phyloP scores from a whole-genome alignment of 116 monocot genomes.

The Zostera marina region DNA sequence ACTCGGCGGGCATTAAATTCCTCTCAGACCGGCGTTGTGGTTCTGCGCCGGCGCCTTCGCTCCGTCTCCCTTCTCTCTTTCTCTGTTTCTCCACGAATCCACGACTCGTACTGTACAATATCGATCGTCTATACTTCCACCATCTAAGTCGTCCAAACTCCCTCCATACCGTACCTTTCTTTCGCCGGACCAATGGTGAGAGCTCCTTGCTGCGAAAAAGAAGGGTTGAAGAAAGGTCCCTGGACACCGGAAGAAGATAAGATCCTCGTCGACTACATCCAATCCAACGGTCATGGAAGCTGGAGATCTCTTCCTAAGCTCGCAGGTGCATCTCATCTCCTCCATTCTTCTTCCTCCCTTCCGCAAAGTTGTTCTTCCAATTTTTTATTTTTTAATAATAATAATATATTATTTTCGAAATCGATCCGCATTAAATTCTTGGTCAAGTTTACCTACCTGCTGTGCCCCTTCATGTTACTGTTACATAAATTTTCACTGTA shows the following conservation, averaged over 20 bases:
- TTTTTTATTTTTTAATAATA: too few species aligned
- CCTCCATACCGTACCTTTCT: not conserved
- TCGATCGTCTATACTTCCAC: too few species aligned
- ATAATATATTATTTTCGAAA: too few species aligned
- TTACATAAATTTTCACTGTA: not conserved
- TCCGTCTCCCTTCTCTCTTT: not conserved
- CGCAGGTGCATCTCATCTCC: slow-evolving; percentile 20
- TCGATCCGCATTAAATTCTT: not conserved
- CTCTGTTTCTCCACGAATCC: not conserved
- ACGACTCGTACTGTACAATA: too few species aligned
- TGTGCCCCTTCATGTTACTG: slow-evolving; percentile 3
- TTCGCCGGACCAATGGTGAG: slow-evolving; percentile 21
- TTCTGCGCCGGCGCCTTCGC: too few species aligned
- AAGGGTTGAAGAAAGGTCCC: slow-evolving; percentile 53
- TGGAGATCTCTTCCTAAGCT: slow-evolving; percentile 69
- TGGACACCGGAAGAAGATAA: slow-evolving; percentile 70
- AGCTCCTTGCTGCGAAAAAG: slow-evolving; percentile 51
- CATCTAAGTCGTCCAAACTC: not conserved
- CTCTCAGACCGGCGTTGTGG: not conserved
- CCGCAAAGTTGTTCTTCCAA: too few species aligned
- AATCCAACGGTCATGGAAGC: slow-evolving; percentile 54
- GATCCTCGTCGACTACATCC: slow-evolving; percentile 53
- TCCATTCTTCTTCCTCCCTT: not conserved
- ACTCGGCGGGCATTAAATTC: slow-evolving; percentile 8
- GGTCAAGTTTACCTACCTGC: not conserved